These are phyloP conservation scores for Tremellales sp. DNA, from an alignment of 1,284 basidiomycete species.

Conservation along the genomic window DNA sequence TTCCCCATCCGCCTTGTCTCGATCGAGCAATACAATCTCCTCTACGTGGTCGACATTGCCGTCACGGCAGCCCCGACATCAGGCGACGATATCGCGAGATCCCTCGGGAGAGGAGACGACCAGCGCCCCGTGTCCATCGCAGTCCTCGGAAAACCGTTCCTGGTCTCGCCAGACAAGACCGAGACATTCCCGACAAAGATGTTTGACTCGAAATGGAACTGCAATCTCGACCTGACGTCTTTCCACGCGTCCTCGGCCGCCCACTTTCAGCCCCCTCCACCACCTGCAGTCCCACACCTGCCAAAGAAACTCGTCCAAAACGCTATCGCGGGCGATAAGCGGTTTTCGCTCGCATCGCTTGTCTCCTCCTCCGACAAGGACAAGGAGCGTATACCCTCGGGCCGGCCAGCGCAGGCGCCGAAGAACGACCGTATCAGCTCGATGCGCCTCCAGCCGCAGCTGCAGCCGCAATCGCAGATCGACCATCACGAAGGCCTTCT, in stretches of 20 bases:
- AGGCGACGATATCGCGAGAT: constrained; percentile 16
- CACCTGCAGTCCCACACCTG: constrained; percentile 6
- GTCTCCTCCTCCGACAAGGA: constrained; percentile 16
- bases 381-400: too few species aligned
- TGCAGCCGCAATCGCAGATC: background rate
- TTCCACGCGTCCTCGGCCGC: constrained; percentile 35
- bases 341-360: constrained; percentile 43
- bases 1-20: constrained; percentile 69
- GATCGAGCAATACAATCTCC: constrained; percentile 75
- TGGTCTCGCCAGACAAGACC: background rate
- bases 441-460: background rate
- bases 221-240: constrained; percentile 67
- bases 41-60: constrained; percentile 66
- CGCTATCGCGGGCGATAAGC: constrained; percentile 47
- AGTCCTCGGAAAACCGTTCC: constrained; percentile 63
- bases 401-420: too few species aligned
- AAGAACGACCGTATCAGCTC: background rate
- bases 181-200: constrained; percentile 59
- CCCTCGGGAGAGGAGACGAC: constrained; percentile 51
- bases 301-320: constrained; percentile 15
- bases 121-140: constrained; percentile 72
- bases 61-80: constrained; percentile 13
- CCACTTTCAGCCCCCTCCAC: constrained; percentile 14
- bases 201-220: constrained; percentile 83
- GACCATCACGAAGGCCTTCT: constrained; percentile 55